These are phyloP conservation scores for Eutrema salsugineum DNA, from an alignment of 441 rosid genomes.

Conservation along the genomic window DNA sequence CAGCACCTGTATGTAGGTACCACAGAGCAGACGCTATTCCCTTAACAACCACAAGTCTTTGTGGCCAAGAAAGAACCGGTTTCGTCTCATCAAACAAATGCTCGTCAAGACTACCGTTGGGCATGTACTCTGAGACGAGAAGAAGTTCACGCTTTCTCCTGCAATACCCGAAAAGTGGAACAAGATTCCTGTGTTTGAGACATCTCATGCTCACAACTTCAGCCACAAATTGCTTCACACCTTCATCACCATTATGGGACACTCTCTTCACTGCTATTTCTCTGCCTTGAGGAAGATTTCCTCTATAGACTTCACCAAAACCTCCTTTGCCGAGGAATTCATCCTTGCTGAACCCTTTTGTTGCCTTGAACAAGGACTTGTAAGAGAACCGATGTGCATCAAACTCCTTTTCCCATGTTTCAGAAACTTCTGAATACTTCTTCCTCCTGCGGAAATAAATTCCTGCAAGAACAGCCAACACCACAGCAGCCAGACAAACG, in stretches of 20 bases:
- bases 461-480: background rate
- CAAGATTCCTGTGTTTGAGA: constrained; percentile 52
- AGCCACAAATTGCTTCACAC: constrained; percentile 55
- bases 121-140: constrained; percentile 51
- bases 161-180: constrained; percentile 51
- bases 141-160: constrained; percentile 48
- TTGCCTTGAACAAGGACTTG: constrained; percentile 41
- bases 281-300: constrained; percentile 33
- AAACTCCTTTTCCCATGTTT: constrained; percentile 51
- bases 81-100: constrained; percentile 23
- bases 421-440: constrained; percentile 34
- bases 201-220: constrained; percentile 49
- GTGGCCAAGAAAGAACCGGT: constrained; percentile 37
- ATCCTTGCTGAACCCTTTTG: constrained; percentile 22
- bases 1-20: constrained; percentile 66
- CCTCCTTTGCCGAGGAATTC: constrained; percentile 47
- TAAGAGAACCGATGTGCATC: constrained; percentile 46
- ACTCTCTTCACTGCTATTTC: constrained; percentile 37
- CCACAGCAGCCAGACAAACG: background rate
- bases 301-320: constrained; percentile 51
- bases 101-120: constrained; percentile 51
- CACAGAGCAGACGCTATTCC: constrained; percentile 51
- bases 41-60: constrained; percentile 38
- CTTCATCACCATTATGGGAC: constrained; percentile 38
- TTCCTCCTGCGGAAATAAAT: constrained; percentile 6